These are phyloP conservation scores for Aspergillus latus DNA, from an alignment of 2,329 filamentous ascomycete species.

Conservation along the genomic window DNA sequence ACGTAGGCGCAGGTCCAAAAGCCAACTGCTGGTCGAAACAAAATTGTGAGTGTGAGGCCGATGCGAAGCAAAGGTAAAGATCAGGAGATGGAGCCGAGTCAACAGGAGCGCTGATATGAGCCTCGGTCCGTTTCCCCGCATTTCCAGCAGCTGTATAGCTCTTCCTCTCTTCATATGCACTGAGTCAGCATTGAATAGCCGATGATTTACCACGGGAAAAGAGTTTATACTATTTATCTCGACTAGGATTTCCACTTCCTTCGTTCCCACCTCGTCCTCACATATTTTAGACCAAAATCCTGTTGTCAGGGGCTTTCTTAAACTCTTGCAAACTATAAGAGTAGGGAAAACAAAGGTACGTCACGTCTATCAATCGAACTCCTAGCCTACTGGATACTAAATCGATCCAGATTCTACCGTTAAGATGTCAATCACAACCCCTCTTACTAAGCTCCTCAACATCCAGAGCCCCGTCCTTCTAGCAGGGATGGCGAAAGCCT, in stretches of 20 bases:
- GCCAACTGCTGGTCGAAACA: neutral
- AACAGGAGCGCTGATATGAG: conserved; percentile 2
- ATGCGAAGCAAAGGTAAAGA: conserved; percentile 2
- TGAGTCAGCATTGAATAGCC: neutral
- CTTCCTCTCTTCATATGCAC: conserved; percentile 4
- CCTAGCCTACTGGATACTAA: neutral
- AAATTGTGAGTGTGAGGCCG: neutral
- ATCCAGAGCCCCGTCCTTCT: conserved; percentile 89
- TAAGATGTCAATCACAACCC: conserved; percentile 64
- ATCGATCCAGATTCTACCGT: neutral
- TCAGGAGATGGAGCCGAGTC: neutral
- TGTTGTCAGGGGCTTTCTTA: neutral
- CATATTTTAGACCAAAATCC: neutral
- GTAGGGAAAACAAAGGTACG: neutral
- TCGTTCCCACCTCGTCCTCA: neutral
- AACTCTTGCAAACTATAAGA: neutral
- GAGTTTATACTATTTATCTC: neutral
- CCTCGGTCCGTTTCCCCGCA: conserved; percentile 20
- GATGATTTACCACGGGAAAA: neutral
- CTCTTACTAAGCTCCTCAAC: conserved; percentile 72
- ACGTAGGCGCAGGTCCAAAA: neutral
- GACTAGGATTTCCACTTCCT: neutral
- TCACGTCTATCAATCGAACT: neutral
- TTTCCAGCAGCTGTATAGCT: neutral
- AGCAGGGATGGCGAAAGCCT: conserved; percentile 89